Conservation (phyloP, 1,284 basidiomycete species). For the Psilocybe mexicana region DNA sequence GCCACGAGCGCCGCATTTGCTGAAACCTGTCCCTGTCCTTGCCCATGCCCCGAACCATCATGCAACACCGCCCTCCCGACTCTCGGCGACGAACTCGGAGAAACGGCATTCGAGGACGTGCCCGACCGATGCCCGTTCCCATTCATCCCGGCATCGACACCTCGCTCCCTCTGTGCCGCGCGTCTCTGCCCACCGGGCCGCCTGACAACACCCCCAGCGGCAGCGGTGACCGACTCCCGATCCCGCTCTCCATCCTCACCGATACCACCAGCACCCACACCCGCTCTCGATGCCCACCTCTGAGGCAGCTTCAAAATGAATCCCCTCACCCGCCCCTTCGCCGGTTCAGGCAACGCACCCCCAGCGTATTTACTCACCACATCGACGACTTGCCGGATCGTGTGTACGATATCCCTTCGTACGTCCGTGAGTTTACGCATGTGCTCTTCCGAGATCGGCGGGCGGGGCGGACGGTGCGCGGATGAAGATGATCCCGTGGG, state of each 20-base stretch:
- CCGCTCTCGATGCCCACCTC: constrained; percentile 63
- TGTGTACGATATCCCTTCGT: constrained; percentile 81
- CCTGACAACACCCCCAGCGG: constrained; percentile 33
- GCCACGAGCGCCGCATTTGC: constrained; percentile 64
- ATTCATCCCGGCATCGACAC: constrained; percentile 29
- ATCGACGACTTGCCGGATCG: constrained; percentile 86
- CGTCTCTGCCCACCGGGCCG: constrained; percentile 31
- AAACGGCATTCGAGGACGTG: constrained; percentile 27
- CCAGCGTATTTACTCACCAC: constrained; percentile 88
- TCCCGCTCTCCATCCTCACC: constrained; percentile 26
- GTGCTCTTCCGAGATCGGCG: constrained; percentile 41
- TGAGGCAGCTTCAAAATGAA: constrained; percentile 84
- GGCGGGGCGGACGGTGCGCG: constrained; percentile 20
- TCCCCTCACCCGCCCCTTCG: constrained; percentile 71
- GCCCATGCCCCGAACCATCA: constrained; percentile 2
- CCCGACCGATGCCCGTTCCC: constrained; percentile 32
- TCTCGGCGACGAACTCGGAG: constrained; percentile 18
- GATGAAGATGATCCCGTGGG: constrained; percentile 19
- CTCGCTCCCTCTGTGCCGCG: constrained; percentile 34
- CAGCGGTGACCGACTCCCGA: constrained; percentile 37
- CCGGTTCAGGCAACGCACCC: constrained; percentile 83
- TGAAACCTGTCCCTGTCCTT: constrained; percentile 34
- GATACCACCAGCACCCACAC: constrained; percentile 10
- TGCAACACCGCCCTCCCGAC: constrained; percentile 15
- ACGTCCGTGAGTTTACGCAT: constrained; percentile 72